Percentiles rank a stretch among this genome's conserved stretches.
Evolutionary conservation across 306 rosid genomes (phyloP).

Genomic region (Sindora glabra): DNA sequence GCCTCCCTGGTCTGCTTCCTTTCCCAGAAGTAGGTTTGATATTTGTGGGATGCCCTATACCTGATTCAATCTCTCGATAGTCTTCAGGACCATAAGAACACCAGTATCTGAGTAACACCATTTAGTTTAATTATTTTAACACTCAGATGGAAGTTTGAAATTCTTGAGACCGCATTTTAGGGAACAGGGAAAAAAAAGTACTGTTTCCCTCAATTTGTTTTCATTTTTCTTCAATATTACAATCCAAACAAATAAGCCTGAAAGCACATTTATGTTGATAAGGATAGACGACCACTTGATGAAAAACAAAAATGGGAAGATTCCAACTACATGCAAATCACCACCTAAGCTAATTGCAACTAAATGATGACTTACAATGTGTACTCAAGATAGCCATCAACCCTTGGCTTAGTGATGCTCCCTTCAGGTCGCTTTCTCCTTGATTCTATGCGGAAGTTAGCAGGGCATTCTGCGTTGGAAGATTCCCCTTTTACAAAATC

Average conservation of each 20-base stretch:
- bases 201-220: background rate
- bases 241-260: background rate
- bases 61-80: conserved; percentile 45
- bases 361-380: conserved; percentile 40
- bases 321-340: background rate
- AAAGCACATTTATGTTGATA: background rate
- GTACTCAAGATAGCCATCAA: conserved; percentile 80
- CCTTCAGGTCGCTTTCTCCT: conserved; percentile 63
- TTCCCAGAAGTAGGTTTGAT: conserved; percentile 66
- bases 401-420: conserved; percentile 65
- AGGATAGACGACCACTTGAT: background rate
- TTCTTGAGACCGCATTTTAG: background rate
- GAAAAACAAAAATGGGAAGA: background rate
- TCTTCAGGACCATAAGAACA: conserved; percentile 92
- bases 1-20: conserved; percentile 84
- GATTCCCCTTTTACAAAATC: conserved; percentile 84
- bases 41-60: conserved; percentile 31
- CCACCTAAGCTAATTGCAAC: background rate
- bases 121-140: background rate
- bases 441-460: conserved; percentile 67
- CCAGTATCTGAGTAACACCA: conserved; percentile 53
- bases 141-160: background rate
- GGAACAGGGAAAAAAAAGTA: background rate
- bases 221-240: background rate
- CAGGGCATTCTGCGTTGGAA: conserved; percentile 54